These are phyloP conservation scores for Corylus americana DNA, from an alignment of 306 rosid species.

Conservation along the genomic window DNA sequence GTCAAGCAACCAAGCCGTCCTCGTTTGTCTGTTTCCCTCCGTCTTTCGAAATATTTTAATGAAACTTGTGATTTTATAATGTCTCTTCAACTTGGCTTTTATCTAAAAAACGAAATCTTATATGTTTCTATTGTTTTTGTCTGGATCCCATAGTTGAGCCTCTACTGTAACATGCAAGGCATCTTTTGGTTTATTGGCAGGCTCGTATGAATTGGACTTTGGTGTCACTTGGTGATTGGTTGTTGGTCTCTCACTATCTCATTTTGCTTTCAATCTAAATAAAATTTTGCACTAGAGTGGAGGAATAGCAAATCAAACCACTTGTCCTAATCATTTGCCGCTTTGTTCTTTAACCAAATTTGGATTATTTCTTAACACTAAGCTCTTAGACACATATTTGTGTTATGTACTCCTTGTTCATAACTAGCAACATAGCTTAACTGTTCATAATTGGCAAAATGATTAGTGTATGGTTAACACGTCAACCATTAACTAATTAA, in stretches of 20 bases:
- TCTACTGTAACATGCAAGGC: not conserved
- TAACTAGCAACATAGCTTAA: not conserved
- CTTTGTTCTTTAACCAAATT: slow-evolving; percentile 26
- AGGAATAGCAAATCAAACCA: not conserved
- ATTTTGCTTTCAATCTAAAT: not conserved
- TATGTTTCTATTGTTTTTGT: not conserved
- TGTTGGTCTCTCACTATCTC: slow-evolving; percentile 35
- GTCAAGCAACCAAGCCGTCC: slow-evolving; percentile 27
- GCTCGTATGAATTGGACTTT: not conserved
- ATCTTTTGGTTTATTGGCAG: not conserved
- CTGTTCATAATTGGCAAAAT: too few relatives aligned
- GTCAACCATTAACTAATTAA: too few relatives aligned
- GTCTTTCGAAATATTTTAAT: not conserved
- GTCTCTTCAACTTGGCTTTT: too few relatives aligned
- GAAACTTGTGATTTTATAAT: not conserved
- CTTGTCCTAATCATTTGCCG: slow-evolving; percentile 28
- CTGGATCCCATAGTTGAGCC: not conserved
- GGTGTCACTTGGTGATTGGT: slow-evolving; percentile 27
- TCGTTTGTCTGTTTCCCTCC: slow-evolving; percentile 12
- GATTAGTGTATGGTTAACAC: too few relatives aligned
- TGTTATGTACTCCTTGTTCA: slow-evolving; percentile 1
- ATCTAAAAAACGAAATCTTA: not conserved
- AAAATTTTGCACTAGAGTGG: not conserved
- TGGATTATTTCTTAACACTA: slow-evolving; percentile 37
- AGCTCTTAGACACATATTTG: slow-evolving; percentile 2